Evolutionary conservation across 148 eudicot genomes (phyloP).

Genomic region (Pharnaceum exiguum): DNA sequence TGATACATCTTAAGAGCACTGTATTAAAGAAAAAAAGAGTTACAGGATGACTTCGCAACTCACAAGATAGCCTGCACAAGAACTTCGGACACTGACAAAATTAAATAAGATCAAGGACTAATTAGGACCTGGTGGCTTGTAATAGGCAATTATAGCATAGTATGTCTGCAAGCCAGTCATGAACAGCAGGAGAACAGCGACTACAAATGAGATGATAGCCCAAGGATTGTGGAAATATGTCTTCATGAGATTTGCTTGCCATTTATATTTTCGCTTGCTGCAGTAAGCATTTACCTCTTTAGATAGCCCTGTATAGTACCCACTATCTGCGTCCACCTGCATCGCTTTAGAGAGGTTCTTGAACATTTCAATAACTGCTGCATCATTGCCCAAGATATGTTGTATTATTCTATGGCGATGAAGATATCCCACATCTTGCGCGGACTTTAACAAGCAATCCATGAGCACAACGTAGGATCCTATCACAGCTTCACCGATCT

Average conservation of each 20-base stretch:
- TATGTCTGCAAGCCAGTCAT: slow-evolving; percentile 14
- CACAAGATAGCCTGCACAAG: too few relatives aligned
- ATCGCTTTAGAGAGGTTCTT: slow-evolving; percentile 57
- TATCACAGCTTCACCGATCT: slow-evolving; percentile 10
- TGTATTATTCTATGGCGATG: slow-evolving; percentile 54
- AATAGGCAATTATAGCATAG: slow-evolving; percentile 10
- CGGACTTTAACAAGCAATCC: slow-evolving; percentile 18
- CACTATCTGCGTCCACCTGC: slow-evolving; percentile 45
- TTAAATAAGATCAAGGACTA: background rate
- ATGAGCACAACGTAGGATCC: slow-evolving; percentile 19
- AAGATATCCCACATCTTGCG: slow-evolving; percentile 26
- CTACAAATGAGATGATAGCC: slow-evolving; percentile 16
- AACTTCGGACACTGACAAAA: too few relatives aligned
- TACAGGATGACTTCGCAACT: too few relatives aligned
- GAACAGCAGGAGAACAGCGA: slow-evolving; percentile 12
- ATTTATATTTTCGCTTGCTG: slow-evolving; percentile 13
- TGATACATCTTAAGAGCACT: too few relatives aligned
- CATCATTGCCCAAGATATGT: slow-evolving; percentile 60
- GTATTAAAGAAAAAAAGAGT: too few relatives aligned
- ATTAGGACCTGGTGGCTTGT: too few relatives aligned
- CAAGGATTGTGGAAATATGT: slow-evolving; percentile 25
- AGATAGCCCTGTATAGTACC: slow-evolving; percentile 44
- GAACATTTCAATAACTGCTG: slow-evolving; percentile 55
- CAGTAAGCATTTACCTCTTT: slow-evolving; percentile 39
- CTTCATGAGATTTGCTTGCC: slow-evolving; percentile 22